These are phyloP conservation scores for Macrolepiota dolichaula DNA, from an alignment of 768 basidiomycete species.

Conservation along the genomic window DNA sequence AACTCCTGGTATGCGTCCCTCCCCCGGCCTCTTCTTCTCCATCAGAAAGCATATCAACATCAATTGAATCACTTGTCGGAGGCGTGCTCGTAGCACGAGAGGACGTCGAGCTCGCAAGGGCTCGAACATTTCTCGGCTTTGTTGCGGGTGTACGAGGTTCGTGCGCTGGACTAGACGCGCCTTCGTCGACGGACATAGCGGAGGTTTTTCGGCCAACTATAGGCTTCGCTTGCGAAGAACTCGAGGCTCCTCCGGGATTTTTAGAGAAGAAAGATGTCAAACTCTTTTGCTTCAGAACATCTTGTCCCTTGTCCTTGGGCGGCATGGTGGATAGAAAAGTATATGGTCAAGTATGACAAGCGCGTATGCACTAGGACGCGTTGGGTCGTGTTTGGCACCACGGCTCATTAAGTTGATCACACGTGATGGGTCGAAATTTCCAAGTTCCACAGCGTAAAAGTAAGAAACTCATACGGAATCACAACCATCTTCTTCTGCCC, in stretches of 20 bases:
- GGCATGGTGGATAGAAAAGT: slow-evolving; percentile 25
- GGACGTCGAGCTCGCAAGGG: slow-evolving; percentile 36
- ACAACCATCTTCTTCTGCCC: too few relatives aligned
- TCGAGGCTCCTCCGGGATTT: slow-evolving; percentile 20
- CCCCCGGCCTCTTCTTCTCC: slow-evolving; percentile 42
- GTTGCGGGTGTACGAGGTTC: slow-evolving; percentile 40
- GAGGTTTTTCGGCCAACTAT: slow-evolving; percentile 3
- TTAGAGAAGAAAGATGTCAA: slow-evolving; percentile 66
- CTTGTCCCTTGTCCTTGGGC: slow-evolving; percentile 38
- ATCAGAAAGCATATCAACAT: slow-evolving; percentile 67
- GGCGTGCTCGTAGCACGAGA: slow-evolving; percentile 59
- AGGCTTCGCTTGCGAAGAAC: slow-evolving; percentile 21
- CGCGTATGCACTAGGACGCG: not conserved
- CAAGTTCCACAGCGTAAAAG: not conserved
- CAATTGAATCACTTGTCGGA: slow-evolving; percentile 75
- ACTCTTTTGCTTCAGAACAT: slow-evolving; percentile 66
- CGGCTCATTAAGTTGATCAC: not conserved
- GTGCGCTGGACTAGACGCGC: slow-evolving; percentile 31
- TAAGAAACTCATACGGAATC: not conserved
- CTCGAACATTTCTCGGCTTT: slow-evolving; percentile 25
- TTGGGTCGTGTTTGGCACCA: slow-evolving; percentile 2
- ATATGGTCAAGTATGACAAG: not conserved
- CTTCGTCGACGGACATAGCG: slow-evolving; percentile 14
- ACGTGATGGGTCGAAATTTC: not conserved
- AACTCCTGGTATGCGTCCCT: slow-evolving; percentile 23